Base-by-base conservation (phyloP, 1,139 yeast species). In the Suhomyces kunorum region DNA sequence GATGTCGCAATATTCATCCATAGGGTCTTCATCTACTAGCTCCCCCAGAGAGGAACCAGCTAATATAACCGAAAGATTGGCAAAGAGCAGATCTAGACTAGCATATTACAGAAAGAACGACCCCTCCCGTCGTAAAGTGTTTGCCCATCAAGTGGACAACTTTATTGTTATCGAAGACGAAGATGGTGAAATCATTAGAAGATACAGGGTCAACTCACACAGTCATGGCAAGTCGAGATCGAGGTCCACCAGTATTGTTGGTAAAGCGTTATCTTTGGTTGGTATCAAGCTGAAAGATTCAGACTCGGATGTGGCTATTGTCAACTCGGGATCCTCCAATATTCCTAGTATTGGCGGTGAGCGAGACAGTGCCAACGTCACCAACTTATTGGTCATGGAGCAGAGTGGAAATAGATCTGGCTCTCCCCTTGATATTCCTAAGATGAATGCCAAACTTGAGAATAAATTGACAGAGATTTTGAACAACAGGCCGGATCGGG, bases 131-230 rank as follows among this genome's bases (percentile, higher is more conserved):
- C 58, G 64, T 19, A 68, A 66, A 48, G 71, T 68, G 8, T 71
- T 47, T 55, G 77, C 76, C 6, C 74, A 71, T 54, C 75, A 70
- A 56, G 58, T 71, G 36, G 95, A 83, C 55, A 80, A 88, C 55
- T 72, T 82, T 47, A 78, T 92, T 42, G 74, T 89, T 45, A 83
- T 92, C 47, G 98, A 92, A 61, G 87, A 89, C 56, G 88, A 79
- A 34, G 96, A 89, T 26, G 98, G 98, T 49, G 98, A 92, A 52
- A 80, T 92, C 43, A 71, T 92, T 33, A 79, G 96, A 55, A 74
- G 96, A 43, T 92, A 89, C 63, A 78, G 70, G 51, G 82, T 88
- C 40, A 85, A 83, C 51, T 74, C 77, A 13, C 87, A 80, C 47
- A 48, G 44, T 14, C 19, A 40, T 9, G 36, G 28, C 14, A 43